Conservation (phyloP, 345 rosid species). For the Gossypium turneri region DNA sequence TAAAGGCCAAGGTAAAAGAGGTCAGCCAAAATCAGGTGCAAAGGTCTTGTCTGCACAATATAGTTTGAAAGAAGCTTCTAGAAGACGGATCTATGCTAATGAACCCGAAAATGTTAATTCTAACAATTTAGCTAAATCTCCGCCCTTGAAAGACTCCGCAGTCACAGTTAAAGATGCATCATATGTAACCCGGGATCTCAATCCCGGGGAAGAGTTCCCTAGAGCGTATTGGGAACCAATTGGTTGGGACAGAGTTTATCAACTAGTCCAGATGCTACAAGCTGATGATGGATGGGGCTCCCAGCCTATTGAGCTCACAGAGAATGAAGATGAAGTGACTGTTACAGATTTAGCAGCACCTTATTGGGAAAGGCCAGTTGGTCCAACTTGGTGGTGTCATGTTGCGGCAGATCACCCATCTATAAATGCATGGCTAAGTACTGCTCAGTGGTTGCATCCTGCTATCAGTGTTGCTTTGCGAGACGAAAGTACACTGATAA, state of each 20-base stretch:
- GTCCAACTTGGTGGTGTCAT: slow-evolving; percentile 76
- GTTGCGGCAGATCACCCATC: slow-evolving; percentile 44
- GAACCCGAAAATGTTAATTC: not conserved
- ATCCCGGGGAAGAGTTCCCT: slow-evolving; percentile 16
- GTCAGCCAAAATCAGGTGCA: slow-evolving; percentile 15
- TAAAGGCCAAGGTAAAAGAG: slow-evolving; percentile 26
- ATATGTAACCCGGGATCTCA: not conserved
- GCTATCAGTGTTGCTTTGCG: slow-evolving; percentile 46
- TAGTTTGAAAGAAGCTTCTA: not conserved
- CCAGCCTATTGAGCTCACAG: slow-evolving; percentile 21
- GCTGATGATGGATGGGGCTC: slow-evolving; percentile 35
- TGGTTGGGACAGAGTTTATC: slow-evolving; percentile 53
- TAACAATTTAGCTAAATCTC: slow-evolving; percentile 6
- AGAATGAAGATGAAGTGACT: slow-evolving; percentile 37
- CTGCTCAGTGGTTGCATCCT: slow-evolving; percentile 58
- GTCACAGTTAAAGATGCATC: slow-evolving; percentile 3
- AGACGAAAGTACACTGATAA: slow-evolving; percentile 53
- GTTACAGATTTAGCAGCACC: slow-evolving; percentile 57
- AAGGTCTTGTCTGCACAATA: slow-evolving; percentile 14
- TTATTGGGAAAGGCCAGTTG: slow-evolving; percentile 50
- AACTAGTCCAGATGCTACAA: slow-evolving; percentile 47
- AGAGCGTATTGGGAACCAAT: slow-evolving; percentile 47
- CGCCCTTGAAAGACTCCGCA: slow-evolving; percentile 4
- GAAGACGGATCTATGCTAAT: not conserved
- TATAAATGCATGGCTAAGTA: slow-evolving; percentile 41